Percentiles rank a stretch among this genome's conserved stretches.
phyloP scores from a whole-genome alignment of 2,329 filamentous ascomycete genomes.

The Colletotrichum somersetense region DNA sequence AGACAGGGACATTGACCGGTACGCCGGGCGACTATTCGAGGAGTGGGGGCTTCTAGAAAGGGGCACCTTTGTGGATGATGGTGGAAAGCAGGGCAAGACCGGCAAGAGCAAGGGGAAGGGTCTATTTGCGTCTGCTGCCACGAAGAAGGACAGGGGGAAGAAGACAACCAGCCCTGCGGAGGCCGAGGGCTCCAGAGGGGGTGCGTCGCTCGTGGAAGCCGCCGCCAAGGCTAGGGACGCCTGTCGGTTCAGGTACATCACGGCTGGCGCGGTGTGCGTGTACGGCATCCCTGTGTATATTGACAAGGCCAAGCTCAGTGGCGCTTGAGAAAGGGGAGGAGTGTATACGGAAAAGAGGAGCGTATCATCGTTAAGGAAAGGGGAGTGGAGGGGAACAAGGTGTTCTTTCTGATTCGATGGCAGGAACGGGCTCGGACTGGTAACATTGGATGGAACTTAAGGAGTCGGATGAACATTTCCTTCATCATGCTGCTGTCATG shows the following conservation, averaged over 20 bases:
- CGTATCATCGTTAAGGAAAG: conserved; percentile 10
- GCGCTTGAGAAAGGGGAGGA: background rate
- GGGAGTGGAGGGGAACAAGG: conserved; percentile 5
- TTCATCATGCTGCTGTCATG: background rate
- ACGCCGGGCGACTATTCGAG: conserved; percentile 82
- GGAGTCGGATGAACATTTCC: conserved; percentile 3
- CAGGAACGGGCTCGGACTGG: background rate
- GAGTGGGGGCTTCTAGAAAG: conserved; percentile 81
- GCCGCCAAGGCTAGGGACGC: conserved; percentile 79
- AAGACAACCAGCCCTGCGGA: conserved; percentile 47
- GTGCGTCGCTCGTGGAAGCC: conserved; percentile 80
- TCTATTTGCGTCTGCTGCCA: conserved; percentile 31
- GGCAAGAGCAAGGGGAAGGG: conserved; percentile 39
- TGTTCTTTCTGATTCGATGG: background rate
- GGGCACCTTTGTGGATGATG: conserved; percentile 55
- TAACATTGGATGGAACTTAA: conserved; percentile 7
- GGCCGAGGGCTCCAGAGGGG: conserved; percentile 48
- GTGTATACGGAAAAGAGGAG: conserved; percentile 26
- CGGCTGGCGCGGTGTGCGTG: conserved; percentile 91
- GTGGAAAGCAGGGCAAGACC: conserved; percentile 45
- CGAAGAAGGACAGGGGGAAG: conserved; percentile 48
- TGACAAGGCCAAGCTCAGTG: conserved; percentile 47
- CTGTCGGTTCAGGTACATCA: conserved; percentile 92
- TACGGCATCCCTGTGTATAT: conserved; percentile 96
- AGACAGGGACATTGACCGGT: conserved; percentile 95